phyloP scores from a whole-genome alignment of 2,329 filamentous ascomycete species.

The Pseudocercospora fuligena region DNA sequence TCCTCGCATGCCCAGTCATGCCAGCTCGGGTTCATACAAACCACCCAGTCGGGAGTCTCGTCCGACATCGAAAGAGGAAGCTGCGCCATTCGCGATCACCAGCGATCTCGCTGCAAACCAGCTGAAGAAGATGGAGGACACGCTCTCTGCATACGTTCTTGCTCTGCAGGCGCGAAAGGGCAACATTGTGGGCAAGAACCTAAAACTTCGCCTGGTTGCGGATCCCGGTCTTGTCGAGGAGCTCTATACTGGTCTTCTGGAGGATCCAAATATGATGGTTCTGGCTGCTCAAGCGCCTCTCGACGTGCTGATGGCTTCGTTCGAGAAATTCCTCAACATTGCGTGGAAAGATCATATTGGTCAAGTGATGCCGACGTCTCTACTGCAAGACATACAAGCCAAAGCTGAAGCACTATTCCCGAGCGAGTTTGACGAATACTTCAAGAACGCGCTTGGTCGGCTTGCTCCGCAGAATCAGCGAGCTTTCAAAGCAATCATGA shows the following conservation, averaged over 20 bases:
- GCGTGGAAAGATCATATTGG: conserved; percentile 91
- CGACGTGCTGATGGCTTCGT: conserved; percentile 86
- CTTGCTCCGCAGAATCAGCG: conserved; percentile 67
- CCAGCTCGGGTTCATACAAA: conserved; percentile 40
- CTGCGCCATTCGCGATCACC: conserved; percentile 52
- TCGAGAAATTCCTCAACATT: conserved; percentile 88
- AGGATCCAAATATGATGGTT: conserved; percentile 79
- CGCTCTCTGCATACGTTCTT: conserved; percentile 80
- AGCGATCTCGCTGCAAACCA: conserved; percentile 55
- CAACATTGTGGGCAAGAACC: conserved; percentile 77
- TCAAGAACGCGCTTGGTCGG: conserved; percentile 57
- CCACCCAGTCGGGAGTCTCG: conserved; percentile 44
- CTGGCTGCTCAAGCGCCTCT: conserved; percentile 74
- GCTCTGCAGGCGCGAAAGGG: conserved; percentile 84
- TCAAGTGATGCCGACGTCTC: conserved; percentile 73
- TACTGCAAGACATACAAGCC: conserved; percentile 75
- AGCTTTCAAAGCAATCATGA: conserved; percentile 82
- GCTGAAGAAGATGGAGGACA: conserved; percentile 77
- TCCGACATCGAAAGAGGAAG: conserved; percentile 40
- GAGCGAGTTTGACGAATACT: conserved; percentile 69
- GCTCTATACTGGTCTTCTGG: conserved; percentile 84
- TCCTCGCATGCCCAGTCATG: conserved; percentile 30
- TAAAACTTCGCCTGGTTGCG: conserved; percentile 71
- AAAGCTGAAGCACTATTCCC: conserved; percentile 66
- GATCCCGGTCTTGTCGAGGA: conserved; percentile 86